Percentiles rank a stretch among this genome's conserved stretches.
Evolutionary conservation across 306 rosid genomes (phyloP).

Genomic region (Lotus japonicus): DNA sequence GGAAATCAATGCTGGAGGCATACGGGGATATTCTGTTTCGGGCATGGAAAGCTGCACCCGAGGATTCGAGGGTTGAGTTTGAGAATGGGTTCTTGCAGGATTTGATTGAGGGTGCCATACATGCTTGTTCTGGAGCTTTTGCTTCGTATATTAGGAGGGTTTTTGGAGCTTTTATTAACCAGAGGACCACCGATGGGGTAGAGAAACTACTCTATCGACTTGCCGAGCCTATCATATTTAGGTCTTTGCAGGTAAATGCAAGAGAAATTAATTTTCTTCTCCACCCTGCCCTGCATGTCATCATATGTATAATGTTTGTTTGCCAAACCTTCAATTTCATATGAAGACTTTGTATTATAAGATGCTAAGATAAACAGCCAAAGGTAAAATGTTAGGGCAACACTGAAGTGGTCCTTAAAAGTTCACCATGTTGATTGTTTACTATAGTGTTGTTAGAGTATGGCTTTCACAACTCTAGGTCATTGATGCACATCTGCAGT

Average conservation of each 20-base stretch:
- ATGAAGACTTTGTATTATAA: background rate
- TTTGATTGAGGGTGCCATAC: slow-evolving; percentile 60
- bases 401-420: background rate
- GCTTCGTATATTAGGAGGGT: slow-evolving; percentile 73
- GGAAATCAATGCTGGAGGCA: slow-evolving; percentile 84
- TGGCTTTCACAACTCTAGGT: background rate
- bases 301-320: background rate
- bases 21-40: slow-evolving; percentile 77
- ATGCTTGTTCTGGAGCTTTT: slow-evolving; percentile 47
- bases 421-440: background rate
- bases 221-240: slow-evolving; percentile 77
- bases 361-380: background rate
- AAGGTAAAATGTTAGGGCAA: background rate
- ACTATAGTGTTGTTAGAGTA: background rate
- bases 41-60: slow-evolving; percentile 67
- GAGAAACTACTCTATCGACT: slow-evolving; percentile 75
- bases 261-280: background rate
- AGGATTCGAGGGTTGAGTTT: slow-evolving; percentile 38
- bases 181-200: slow-evolving; percentile 76
- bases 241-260: slow-evolving; percentile 75
- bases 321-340: background rate
- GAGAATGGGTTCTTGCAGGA: slow-evolving; percentile 76
- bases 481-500: background rate
- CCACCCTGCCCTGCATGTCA: background rate
- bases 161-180: slow-evolving; percentile 72